A percentile compares a stretch with the other conserved stretches of the same genome.
Conservation (phyloP, 371 early-diverging fungal genomes). For the Thermomucor indicae-seudaticae region DNA sequence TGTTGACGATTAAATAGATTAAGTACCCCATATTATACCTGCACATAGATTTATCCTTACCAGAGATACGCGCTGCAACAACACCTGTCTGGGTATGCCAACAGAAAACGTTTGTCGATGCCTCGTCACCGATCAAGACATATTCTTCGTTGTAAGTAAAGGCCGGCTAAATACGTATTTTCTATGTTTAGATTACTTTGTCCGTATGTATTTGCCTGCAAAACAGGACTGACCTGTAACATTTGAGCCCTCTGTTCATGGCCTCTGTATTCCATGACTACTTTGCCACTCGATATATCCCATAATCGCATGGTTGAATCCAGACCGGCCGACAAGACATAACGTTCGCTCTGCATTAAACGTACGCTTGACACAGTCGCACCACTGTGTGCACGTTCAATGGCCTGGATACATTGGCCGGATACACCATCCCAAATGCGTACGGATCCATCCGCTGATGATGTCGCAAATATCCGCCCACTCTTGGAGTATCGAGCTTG, state of each 20-base stretch:
- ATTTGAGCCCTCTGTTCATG: slow-evolving; percentile 47
- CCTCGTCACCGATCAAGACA: slow-evolving; percentile 76
- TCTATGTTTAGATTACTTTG: not conserved
- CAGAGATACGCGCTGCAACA: slow-evolving; percentile 42
- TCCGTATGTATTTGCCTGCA: not conserved
- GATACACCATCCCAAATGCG: slow-evolving; percentile 83
- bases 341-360: slow-evolving; percentile 73
- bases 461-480: slow-evolving; percentile 71
- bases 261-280: slow-evolving; percentile 66
- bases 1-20: no score
- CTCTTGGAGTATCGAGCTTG: slow-evolving; percentile 71
- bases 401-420: slow-evolving; percentile 66
- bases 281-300: slow-evolving; percentile 76
- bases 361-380: slow-evolving; percentile 67
- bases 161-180: slow-evolving; percentile 31
- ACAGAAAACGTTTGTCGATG: slow-evolving; percentile 52
- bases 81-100: slow-evolving; percentile 66
- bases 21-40: no score
- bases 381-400: slow-evolving; percentile 75
- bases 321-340: slow-evolving; percentile 73
- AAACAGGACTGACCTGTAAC: slow-evolving; percentile 34
- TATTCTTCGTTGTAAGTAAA: slow-evolving; percentile 76
- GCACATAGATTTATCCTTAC: slow-evolving; percentile 4
- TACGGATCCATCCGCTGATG: slow-evolving; percentile 82
- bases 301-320: slow-evolving; percentile 78